Evolutionary conservation across 768 basidiomycete genomes (phyloP), one percentile per base, ranked within the genome.

Genomic region (Cubamyces lactineus): DNA sequence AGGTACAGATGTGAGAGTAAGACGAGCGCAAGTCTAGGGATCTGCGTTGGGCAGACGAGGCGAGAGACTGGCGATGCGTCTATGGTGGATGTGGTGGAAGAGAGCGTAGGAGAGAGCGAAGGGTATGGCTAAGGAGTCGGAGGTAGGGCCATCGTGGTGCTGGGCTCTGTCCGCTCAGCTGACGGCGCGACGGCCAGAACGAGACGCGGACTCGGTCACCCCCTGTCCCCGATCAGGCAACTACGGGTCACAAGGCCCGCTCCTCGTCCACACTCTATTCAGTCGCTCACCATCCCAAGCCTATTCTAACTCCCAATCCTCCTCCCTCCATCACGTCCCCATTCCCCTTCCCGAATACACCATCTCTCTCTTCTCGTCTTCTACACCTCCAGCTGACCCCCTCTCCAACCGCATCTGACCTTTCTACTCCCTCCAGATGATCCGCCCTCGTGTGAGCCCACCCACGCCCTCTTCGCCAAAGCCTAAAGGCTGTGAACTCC

Each of bases 121-220:
- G 8, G 40, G 38, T 19, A n/a, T 34, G 17, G 45, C 48, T 45
- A 61, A 53, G 43, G 53, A 17, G 38, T 21, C 23, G 26, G 34
- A n/a, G 51, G 21, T 49, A 57, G 23, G 39, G 39, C 48, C 57
- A 58, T 59, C 59, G 53, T 53, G 49, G 58, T 64, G 57, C 47
- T 39, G 45, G 53, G 38, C 63, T 53, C 30, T 52, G 55, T 43
- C 51, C 46, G 57, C 52, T 57, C 63, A 64, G 48, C 48, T 64
- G 63, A 64, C 63, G 63, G 63, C 63, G 63, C 63, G 47, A 59
- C 42, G 50, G 57, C 40, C 57, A 50, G 57, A 59, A 59, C 59
- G 45, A 65, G 59, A 65, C 64, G 59, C 46, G 39, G 45, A 45
- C 60, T 65, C 64, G 64, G 64, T 61, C 58, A 59, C 64, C 64